Conservation (phyloP, 2,329 filamentous ascomycete genomes). For the Capronia coronata region DNA sequence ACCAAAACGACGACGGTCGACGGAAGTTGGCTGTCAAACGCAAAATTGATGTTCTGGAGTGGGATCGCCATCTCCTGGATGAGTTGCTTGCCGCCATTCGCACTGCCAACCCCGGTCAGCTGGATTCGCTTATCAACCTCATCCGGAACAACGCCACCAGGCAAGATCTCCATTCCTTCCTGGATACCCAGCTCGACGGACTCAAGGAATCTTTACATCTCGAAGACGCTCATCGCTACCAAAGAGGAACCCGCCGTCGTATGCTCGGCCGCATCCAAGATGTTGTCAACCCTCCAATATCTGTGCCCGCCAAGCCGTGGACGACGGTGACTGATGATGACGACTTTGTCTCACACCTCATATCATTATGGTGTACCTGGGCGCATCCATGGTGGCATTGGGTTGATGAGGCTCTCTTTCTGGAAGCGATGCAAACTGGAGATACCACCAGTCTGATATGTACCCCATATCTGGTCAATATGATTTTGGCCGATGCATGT, state of each 20-base stretch:
- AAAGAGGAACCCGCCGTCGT: conserved; percentile 14
- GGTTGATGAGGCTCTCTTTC: conserved; percentile 32
- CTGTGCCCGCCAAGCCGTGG: conserved; percentile 32
- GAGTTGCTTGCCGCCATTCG: conserved; percentile 26
- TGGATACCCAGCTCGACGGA: conserved; percentile 22
- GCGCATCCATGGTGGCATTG: conserved; percentile 30
- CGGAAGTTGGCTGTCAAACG: conserved; percentile 28
- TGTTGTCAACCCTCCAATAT: conserved; percentile 29
- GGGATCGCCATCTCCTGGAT: conserved; percentile 30
- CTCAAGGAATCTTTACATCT: background rate
- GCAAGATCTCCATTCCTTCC: conserved; percentile 26
- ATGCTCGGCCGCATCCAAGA: conserved; percentile 29
- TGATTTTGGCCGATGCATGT: conserved; percentile 29
- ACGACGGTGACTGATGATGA: conserved; percentile 33
- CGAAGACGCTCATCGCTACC: background rate
- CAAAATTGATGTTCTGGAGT: conserved; percentile 33
- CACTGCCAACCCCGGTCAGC: conserved; percentile 19
- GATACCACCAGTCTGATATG: conserved; percentile 27
- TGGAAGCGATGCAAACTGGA: conserved; percentile 34
- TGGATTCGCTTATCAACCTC: conserved; percentile 24
- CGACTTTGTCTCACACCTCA: conserved; percentile 32
- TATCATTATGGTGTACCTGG: conserved; percentile 35
- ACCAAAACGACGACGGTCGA: conserved; percentile 31
- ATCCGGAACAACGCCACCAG: conserved; percentile 30
- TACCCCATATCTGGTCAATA: conserved; percentile 34